Evolutionary conservation across 140 eudicot genomes (phyloP).

Genomic region (Flaveria floridana): DNA sequence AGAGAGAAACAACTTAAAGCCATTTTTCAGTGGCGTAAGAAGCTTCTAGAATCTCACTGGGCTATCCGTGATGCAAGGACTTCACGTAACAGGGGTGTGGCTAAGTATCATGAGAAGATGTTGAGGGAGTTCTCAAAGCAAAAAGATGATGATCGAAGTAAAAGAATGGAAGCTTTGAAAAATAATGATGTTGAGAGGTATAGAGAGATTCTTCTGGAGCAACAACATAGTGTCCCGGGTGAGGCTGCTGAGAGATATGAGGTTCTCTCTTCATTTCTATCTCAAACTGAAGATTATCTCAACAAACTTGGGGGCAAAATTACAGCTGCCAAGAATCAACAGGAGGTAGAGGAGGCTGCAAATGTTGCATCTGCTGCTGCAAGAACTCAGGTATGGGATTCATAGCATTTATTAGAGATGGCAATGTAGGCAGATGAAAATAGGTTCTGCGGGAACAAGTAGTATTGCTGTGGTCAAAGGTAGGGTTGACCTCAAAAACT

Average conservation of each 20-base stretch:
- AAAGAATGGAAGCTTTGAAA: conserved; percentile 96
- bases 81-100: conserved; percentile 91
- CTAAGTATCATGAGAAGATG: conserved; percentile 93
- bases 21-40: conserved; percentile 95
- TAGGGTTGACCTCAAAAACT: background rate
- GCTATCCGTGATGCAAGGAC: conserved; percentile 93
- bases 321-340: conserved; percentile 87
- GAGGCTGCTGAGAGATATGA: conserved; percentile 96
- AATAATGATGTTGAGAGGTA: conserved; percentile 97
- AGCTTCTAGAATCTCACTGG: conserved; percentile 99
- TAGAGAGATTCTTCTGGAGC: conserved; percentile 91
- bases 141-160: conserved; percentile 81
- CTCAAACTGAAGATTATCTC: conserved; percentile 94
- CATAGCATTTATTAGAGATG: background rate
- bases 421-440: background rate
- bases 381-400: conserved; percentile 66
- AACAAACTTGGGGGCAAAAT: conserved; percentile 88
- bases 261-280: conserved; percentile 86
- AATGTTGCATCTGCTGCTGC: conserved; percentile 86
- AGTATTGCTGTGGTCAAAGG: background rate
- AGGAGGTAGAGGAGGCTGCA: conserved; percentile 96
- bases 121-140: conserved; percentile 86
- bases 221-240: conserved; percentile 78
- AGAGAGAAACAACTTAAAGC: conserved; percentile 85
- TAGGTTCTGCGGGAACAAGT: background rate